Evolutionary conservation across 2,329 filamentous ascomycete genomes (phyloP).

Genomic region (Ceratocystis harringtonii): DNA sequence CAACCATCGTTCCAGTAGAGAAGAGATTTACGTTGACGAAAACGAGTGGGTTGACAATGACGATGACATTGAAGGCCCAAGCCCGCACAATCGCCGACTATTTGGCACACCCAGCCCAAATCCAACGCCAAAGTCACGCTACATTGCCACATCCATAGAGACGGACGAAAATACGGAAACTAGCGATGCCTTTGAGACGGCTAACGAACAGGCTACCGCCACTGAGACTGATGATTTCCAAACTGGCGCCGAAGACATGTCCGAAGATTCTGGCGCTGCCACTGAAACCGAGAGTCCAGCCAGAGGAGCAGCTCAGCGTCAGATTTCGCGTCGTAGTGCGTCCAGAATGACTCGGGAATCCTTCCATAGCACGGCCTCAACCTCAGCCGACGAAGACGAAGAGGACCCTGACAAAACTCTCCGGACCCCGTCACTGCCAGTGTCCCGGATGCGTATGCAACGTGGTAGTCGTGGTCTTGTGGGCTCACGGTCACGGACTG

Average conservation of each 20-base stretch:
- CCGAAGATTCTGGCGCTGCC: constrained; percentile 52
- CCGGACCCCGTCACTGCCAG: constrained; percentile 46
- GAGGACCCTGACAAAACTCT: constrained; percentile 42
- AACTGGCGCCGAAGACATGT: constrained; percentile 66
- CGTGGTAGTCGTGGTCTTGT: constrained; percentile 45
- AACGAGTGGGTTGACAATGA: constrained; percentile 81
- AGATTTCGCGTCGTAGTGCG: constrained; percentile 30
- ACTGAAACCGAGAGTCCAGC: constrained; percentile 67
- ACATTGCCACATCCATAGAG: constrained; percentile 5
- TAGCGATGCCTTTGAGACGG: constrained; percentile 49
- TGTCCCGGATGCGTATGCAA: constrained; percentile 58
- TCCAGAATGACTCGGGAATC: constrained; percentile 46
- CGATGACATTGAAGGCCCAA: constrained; percentile 22
- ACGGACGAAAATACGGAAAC: constrained; percentile 47
- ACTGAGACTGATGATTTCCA: constrained; percentile 94
- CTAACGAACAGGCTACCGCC: constrained; percentile 50
- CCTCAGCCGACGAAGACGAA: constrained; percentile 55
- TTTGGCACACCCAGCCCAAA: constrained; percentile 16
- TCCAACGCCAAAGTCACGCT: neutral
- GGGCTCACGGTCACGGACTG: constrained; percentile 43
- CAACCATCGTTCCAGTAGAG: constrained; percentile 54
- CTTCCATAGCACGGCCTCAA: constrained; percentile 77
- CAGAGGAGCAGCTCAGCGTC: constrained; percentile 28
- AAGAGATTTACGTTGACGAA: constrained; percentile 67
- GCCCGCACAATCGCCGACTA: constrained; percentile 8